Base-by-base conservation (phyloP, 257 asterid genomes). In the Solanum paucissectum region DNA sequence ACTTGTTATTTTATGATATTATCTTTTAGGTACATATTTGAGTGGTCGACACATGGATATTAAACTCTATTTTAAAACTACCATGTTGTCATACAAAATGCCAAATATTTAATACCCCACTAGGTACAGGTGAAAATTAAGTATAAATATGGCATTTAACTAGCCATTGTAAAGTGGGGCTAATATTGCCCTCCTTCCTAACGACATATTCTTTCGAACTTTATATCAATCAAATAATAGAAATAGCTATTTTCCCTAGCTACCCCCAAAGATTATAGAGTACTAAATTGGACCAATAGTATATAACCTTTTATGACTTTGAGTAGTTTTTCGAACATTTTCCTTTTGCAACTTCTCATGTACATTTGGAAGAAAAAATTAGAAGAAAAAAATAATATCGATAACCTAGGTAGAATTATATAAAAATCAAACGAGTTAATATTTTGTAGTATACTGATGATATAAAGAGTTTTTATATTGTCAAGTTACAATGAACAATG, bases 151-250 rank as follows among this genome's bases (percentile, higher is more conserved):
- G 86, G 84, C 88, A 33, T 38, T 37, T 86, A 38, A 44, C 74
- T 73, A 87, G 74, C 84, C 85, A 23, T 16, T 77, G 7, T 52
- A 85, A 12, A 88, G 64, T 90, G 90, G 90, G 74, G 66, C 66
- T 27, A 44, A 21, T 72, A 3, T 5, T 84, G 85, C 55, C 84
- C 73, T 75, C 89, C 88, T 29, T 86, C 89, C 76, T 72, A 82
- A 84, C 87, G 88, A 37, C 87, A 83, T 55, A 3, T 71, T 83
- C 69, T 44, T 79, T 79, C 85, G 37, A 44, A 21, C 34, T 29
- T 29, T 72, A 40, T 85, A 44, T 23, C 62, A 34, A 42, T 16
- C 36, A 68, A 18, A 8, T 38, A 34, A 38, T 32, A 52, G 60
- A 33, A 13, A 27, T 86, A 16, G 36, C 44, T 34, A 68, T 32